Evolutionary conservation across 2,329 filamentous ascomycete genomes (phyloP), one percentile per base, ranked within the genome.

Genomic region (Elsinoe batatas): DNA sequence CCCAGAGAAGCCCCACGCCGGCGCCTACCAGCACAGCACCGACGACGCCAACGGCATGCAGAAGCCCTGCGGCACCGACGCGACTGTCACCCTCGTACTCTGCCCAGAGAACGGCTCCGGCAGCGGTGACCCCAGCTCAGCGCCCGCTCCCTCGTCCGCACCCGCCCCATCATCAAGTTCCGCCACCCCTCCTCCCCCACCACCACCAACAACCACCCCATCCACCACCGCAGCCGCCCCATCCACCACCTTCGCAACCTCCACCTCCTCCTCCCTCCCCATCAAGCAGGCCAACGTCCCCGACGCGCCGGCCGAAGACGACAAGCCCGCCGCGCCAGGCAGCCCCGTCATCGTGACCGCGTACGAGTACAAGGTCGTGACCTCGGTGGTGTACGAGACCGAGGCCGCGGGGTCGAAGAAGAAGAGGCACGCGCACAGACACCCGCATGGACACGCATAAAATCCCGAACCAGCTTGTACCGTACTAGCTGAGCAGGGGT

Each of bases 1-100:
- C 58, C 57, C 53, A 40, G 65, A 64, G 62, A 51, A 47, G 20
- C 66, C 66, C 33, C 65, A 64, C 60, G 66, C 69, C 58, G 59
- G 62, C 40, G 67, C 68, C 54, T 71, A 71, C 63, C 64, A 64
- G 44, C 69, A 69, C 62, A 61, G 67, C 32, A 70, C 67, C 56
- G 68, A 71, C 58, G 68, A 71, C 57, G 66, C 66, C 56, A 67
- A 68, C 49, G 68, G 68, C 56, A 69, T 69, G 68, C 68, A 71
- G 61, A 61, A 63, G n/a, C 53, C 58, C 18, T 69, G 67, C 62
- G 44, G 59, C 17, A 56, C 62, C 18, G 61, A 64, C 53, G 58
- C 65, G 36, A 60, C 59, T 58, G 67, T 70, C 62, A 69, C 65
- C 22, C 66, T 70, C 57, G 65, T 64, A 35, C 63, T 70, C 37